These are phyloP conservation scores for Boletus rex-veris DNA, from an alignment of 768 basidiomycete species.

Conservation along the genomic window DNA sequence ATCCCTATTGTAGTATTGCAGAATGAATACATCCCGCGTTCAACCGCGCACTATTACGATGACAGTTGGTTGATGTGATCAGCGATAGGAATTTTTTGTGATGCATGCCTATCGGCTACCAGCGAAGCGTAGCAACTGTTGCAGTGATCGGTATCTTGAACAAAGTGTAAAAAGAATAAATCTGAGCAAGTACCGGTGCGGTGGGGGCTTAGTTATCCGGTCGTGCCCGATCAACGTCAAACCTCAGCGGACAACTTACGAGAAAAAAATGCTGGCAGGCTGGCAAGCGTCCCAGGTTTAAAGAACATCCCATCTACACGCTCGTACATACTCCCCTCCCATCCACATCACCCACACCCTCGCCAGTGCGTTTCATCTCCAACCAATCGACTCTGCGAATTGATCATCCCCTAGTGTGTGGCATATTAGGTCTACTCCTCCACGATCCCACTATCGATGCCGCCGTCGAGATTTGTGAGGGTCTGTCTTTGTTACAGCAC, in stretches of 20 bases:
- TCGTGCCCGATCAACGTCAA: neutral
- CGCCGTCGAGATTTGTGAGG: conserved; percentile 89
- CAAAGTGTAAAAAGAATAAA: too few relatives aligned
- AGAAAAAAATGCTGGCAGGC: conserved; percentile 11
- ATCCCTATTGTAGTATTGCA: conserved; percentile 38
- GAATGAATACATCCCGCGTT: conserved; percentile 59
- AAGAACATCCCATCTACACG: conserved; percentile 7
- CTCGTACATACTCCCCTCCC: neutral
- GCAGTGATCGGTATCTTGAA: too few relatives aligned
- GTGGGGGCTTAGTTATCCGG: neutral
- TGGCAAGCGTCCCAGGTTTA: neutral
- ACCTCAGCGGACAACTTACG: neutral
- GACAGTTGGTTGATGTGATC: neutral
- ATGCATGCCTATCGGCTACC: neutral
- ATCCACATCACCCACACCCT: conserved; percentile 4
- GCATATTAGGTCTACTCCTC: conserved; percentile 84
- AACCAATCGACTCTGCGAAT: neutral
- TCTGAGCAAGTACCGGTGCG: too few relatives aligned
- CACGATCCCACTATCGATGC: conserved; percentile 73
- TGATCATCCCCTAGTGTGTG: conserved; percentile 63
- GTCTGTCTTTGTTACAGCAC: conserved; percentile 93
- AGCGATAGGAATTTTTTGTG: neutral
- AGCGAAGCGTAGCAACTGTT: neutral
- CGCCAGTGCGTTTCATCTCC: conserved; percentile 28
- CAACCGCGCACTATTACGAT: conserved; percentile 58